Conservation (phyloP, 805 yeast genomes). For the Suhomyces emberorum region DNA sequence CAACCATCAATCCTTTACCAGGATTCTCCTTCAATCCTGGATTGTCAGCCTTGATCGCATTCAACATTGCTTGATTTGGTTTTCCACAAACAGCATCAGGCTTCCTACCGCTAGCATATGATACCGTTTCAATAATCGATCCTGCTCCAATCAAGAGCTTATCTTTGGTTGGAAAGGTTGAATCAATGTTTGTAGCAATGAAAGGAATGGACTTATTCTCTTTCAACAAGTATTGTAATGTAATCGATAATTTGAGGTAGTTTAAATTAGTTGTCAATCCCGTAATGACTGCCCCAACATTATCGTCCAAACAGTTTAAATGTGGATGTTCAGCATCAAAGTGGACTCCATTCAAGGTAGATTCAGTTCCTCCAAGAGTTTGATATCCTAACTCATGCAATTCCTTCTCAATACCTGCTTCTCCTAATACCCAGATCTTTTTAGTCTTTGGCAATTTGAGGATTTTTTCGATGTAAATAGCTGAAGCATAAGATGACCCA, state of each 20-base stretch:
- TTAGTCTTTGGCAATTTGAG: conserved; percentile 66
- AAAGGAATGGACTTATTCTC: conserved; percentile 58
- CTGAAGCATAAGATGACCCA: conserved; percentile 89
- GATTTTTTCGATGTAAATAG: conserved; percentile 77
- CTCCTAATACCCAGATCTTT: conserved; percentile 90
- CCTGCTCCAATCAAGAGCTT: conserved; percentile 93
- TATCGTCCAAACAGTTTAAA: conserved; percentile 58
- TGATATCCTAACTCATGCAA: conserved; percentile 68
- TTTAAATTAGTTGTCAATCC: conserved; percentile 78
- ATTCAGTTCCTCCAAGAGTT: conserved; percentile 82
- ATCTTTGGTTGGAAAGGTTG: conserved; percentile 90
- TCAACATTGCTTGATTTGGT: conserved; percentile 87
- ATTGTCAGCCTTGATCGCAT: conserved; percentile 71
- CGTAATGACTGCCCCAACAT: conserved; percentile 84
- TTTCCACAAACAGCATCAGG: conserved; percentile 89
- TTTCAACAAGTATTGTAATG: conserved; percentile 74
- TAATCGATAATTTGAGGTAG: conserved; percentile 76
- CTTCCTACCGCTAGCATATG: conserved; percentile 70
- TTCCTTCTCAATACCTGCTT: conserved; percentile 80
- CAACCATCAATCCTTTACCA: conserved; percentile 79
- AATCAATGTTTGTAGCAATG: conserved; percentile 91
- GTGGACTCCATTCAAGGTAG: conserved; percentile 45
- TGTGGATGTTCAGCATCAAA: conserved; percentile 57
- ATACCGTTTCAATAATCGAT: conserved; percentile 74
- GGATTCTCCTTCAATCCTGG: conserved; percentile 47